phyloP scores from a whole-genome alignment of 1,284 basidiomycete genomes.

The Dichomitus squalens region DNA sequence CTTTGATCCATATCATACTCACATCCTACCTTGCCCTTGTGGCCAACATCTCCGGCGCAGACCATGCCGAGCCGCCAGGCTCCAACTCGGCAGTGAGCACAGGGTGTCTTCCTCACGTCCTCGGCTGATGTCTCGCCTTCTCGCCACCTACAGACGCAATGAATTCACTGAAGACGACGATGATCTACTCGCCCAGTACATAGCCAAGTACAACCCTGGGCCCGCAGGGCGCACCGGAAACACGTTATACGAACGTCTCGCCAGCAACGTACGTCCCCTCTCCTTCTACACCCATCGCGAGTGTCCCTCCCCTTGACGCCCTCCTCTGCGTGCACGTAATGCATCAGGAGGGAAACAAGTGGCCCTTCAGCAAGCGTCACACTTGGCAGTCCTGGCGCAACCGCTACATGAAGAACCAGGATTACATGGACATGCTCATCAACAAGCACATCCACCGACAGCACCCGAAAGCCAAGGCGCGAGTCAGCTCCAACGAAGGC shows the following conservation, averaged over 20 bases:
- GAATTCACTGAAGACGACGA: constrained; percentile 16
- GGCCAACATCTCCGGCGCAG: too few species aligned
- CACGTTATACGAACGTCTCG: constrained; percentile 20
- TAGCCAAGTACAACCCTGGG: constrained; percentile 28
- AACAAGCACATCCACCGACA: constrained; percentile 31
- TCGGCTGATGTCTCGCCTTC: too few species aligned
- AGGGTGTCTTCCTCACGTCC: too few species aligned
- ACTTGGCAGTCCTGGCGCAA: constrained; percentile 58
- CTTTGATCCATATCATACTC: too few species aligned
- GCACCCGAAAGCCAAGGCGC: not conserved
- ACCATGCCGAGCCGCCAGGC: too few species aligned
- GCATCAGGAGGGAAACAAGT: constrained; percentile 22
- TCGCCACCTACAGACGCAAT: too few species aligned
- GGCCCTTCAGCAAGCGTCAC: constrained; percentile 48
- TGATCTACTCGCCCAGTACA: constrained; percentile 21
- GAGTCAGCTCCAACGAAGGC: not conserved
- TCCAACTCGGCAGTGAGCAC: too few species aligned
- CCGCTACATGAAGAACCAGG: constrained; percentile 46
- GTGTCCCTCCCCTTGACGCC: not conserved
- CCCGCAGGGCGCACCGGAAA: constrained; percentile 21
- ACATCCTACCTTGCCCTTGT: too few species aligned
- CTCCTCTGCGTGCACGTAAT: not conserved
- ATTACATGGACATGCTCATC: constrained; percentile 45
- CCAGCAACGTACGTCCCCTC: constrained; percentile 23
- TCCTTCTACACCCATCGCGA: too few species aligned